Evolutionary conservation across 805 yeast species (phyloP).

Genomic region (Suhomyces sp.): DNA sequence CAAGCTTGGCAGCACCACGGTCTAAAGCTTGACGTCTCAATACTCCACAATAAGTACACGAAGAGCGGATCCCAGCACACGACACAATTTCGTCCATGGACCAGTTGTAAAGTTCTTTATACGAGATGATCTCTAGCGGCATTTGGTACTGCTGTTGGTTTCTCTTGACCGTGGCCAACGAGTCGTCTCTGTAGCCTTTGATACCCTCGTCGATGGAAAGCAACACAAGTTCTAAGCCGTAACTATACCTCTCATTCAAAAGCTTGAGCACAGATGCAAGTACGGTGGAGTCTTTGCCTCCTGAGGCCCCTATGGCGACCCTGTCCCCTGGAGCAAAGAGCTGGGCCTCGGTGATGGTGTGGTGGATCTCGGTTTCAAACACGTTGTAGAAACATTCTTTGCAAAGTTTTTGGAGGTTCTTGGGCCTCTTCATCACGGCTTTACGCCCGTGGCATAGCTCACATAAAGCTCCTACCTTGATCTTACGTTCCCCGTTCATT

Average conservation of each 20-base stretch:
- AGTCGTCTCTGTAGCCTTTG: constrained; percentile 94
- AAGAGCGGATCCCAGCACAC: constrained; percentile 87
- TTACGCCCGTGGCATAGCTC: constrained; percentile 80
- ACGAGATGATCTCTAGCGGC: constrained; percentile 78
- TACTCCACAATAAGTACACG: constrained; percentile 98
- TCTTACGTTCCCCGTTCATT: constrained; percentile 4
- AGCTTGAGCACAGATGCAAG: constrained; percentile 84
- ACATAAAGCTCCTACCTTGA: constrained; percentile 54
- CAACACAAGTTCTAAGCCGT: constrained; percentile 80
- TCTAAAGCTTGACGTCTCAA: constrained; percentile 94
- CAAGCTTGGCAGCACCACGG: constrained; percentile 86
- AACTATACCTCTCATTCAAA: constrained; percentile 81
- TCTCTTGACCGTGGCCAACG: constrained; percentile 93
- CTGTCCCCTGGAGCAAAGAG: constrained; percentile 78
- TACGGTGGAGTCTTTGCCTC: constrained; percentile 98
- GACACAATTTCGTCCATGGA: constrained; percentile 97
- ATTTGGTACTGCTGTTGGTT: constrained; percentile 82
- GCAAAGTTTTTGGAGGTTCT: constrained; percentile 85
- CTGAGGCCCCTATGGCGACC: constrained; percentile 97
- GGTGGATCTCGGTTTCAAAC: constrained; percentile 93
- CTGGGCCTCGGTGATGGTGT: constrained; percentile 69
- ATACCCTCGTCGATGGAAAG: constrained; percentile 95
- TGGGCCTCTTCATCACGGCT: constrained; percentile 89
- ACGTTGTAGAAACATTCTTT: constrained; percentile 85
- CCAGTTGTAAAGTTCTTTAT: constrained; percentile 91